Evolutionary conservation across 2,329 filamentous ascomycete genomes (phyloP), one percentile per base, ranked within the genome.

Genomic region (Microascus cirrosus): DNA sequence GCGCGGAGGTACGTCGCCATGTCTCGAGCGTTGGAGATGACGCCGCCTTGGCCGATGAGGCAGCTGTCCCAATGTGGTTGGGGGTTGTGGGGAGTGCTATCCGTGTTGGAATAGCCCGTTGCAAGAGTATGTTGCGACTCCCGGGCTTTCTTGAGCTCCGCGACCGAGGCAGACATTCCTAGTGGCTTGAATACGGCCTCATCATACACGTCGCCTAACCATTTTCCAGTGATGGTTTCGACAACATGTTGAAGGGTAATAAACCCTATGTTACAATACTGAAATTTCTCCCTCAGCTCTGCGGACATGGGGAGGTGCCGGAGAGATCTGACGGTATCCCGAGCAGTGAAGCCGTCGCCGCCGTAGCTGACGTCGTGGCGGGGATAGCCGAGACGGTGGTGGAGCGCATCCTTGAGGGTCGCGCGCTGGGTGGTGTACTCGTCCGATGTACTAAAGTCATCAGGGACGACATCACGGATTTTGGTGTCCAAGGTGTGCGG

Each of bases 191-290:
- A 80, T 52, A 81, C 67, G 11, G 65, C 60, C 22, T 71, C 65
- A 8, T 65, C 66, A 11, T 81, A 64, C 42, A 77, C 74, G 4
- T 70, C 63, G 0, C 70, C 70, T 2, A 81, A 67, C 34, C 65
- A 64, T 12, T 61, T 61, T 0, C 70, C 71, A 0, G 70, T 73
- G 2, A 77, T 58, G 0, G 63, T 71, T 61, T 80, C 74, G n/a
- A 80, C 63, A 1, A 80, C 69, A 61, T 79, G 68, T 5, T 72
- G 73, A 2, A 73, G 69, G 1, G 70, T 70, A 1, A 68, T 68
- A 62, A 71, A 82, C 72, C 81, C 79, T 58, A 74, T 67, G 63
- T 82, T 81, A 63, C 69, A 74, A 63, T 82, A 82, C 59, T 75
- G 69, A 58, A 69, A 80, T 57, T 63, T 68, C 1, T 71, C 69